These are phyloP conservation scores for Melanogaster broomeanus DNA, from an alignment of 768 basidiomycete species.

Conservation along the genomic window DNA sequence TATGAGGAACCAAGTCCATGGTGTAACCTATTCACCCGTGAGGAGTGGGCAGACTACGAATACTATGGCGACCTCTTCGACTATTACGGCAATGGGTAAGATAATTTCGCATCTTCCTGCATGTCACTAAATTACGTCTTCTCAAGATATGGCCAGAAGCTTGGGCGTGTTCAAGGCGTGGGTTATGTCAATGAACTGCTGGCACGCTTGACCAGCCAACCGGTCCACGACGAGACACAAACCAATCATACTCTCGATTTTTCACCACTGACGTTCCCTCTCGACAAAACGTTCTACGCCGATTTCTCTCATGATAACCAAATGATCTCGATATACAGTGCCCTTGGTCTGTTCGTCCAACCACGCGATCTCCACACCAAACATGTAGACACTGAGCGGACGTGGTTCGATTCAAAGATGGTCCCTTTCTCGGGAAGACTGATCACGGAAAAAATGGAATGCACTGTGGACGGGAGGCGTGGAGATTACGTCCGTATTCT, in stretches of 20 bases:
- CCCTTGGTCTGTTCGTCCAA: conserved; percentile 51
- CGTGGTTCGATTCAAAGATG: conserved; percentile 55
- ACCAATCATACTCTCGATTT: conserved; percentile 73
- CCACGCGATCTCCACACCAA: conserved; percentile 25
- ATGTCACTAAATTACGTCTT: neutral
- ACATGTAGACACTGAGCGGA: conserved; percentile 21
- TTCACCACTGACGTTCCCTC: conserved; percentile 66
- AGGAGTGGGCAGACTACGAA: conserved; percentile 63
- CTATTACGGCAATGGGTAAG: conserved; percentile 69
- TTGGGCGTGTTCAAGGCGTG: conserved; percentile 74
- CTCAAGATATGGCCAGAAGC: conserved; percentile 56
- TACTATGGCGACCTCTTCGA: conserved; percentile 71
- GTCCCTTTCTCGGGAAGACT: conserved; percentile 72
- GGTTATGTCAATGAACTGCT: conserved; percentile 85
- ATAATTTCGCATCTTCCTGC: neutral
- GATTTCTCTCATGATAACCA: conserved; percentile 87
- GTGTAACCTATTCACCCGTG: conserved; percentile 61
- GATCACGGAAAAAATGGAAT: conserved; percentile 64
- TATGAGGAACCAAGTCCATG: conserved; percentile 52
- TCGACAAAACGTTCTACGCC: conserved; percentile 60
- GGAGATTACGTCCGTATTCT: conserved; percentile 62
- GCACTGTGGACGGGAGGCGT: conserved; percentile 24
- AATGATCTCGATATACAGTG: conserved; percentile 68
- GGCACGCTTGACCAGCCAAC: conserved; percentile 62
- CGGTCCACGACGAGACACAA: conserved; percentile 67